Percentiles rank a stretch among this genome's conserved stretches.
These are phyloP conservation scores for Pulveroboletus sp. DNA, from an alignment of 768 basidiomycete species.

Conservation along the genomic window DNA sequence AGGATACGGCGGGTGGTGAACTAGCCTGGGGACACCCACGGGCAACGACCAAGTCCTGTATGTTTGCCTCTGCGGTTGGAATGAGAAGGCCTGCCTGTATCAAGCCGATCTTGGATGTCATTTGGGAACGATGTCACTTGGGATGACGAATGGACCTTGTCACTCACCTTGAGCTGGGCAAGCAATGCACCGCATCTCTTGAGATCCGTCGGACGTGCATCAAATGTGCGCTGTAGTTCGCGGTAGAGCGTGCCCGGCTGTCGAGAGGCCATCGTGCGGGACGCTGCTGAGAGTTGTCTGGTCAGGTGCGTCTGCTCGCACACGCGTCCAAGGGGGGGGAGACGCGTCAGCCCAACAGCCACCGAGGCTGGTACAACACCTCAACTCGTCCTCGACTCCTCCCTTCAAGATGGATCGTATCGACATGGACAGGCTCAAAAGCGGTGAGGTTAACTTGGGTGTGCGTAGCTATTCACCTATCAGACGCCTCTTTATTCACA, in stretches of 20 bases:
- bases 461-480: constrained; percentile 45
- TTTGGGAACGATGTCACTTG: background rate
- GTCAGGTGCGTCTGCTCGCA: background rate
- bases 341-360: constrained; percentile 51
- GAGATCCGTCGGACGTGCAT: constrained; percentile 60
- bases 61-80: constrained; percentile 59
- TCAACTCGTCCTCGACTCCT: constrained; percentile 14
- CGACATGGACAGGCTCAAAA: constrained; percentile 85
- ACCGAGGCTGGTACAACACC: background rate
- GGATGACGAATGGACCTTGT: background rate
- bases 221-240: constrained; percentile 64
- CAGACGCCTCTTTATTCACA: background rate
- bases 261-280: constrained; percentile 41
- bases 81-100: constrained; percentile 73
- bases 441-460: constrained; percentile 94
- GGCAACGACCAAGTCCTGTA: constrained; percentile 66
- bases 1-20: background rate
- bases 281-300: background rate
- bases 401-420: constrained; percentile 50
- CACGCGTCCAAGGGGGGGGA: constrained; percentile 29
- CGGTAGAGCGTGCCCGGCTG: constrained; percentile 60
- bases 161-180: constrained; percentile 66
- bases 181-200: constrained; percentile 60
- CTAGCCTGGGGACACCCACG: constrained; percentile 47
- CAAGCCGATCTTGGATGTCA: constrained; percentile 55